Evolutionary conservation across 73 alveolate species (phyloP), one percentile per base, ranked within the genome.

Genomic region (Paramecium pentaurelia): DNA sequence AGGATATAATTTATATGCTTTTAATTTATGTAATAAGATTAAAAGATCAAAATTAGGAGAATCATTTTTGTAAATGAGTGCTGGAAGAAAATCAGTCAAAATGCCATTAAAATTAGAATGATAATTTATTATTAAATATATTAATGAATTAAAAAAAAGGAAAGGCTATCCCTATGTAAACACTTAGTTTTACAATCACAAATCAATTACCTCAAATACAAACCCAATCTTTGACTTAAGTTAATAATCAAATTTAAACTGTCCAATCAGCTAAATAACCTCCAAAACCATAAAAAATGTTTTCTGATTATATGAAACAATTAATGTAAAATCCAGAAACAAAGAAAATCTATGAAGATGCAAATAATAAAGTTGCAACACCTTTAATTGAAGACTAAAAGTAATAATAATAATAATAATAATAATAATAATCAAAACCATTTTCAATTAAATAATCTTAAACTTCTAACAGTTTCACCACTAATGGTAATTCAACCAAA

Each of bases 61-160:
- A 18, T 28, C 47, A 2, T 45, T 80, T 45, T 32, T 80, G 32
- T 27, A 80, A 80, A 47, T 22, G 42, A 45, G 77, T 80, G 91
- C n/a, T 5, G 91, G 91, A 14, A 42, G 91, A 80, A 80, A 64
- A 3, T 80, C 91, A 80, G 18, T 80, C n/a, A 80, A 80, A 80
- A 45, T 80, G 75, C 91, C 91, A 2, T 38, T 80, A 64, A 80
- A 36, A 80, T 38, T 80, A 47, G 58, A 40, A 40, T 80, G 91
- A 80, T 12, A 16, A 27, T 45, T 27, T 80, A 80, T 80, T 75
- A 75, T 14, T 36, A 75, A 75, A 75, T 36, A 38, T 75, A 36
- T 36, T 75, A 75, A 25, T 36, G 38, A 75, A 36, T 30, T 30
- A 34, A 22, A 38, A 38, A 75, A 75, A 38, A 38, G 58, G 88